Percentiles rank a stretch among this genome's conserved stretches.
Conservation (phyloP, 352 stramenopile species). For the Paralagenidium karlingii region DNA sequence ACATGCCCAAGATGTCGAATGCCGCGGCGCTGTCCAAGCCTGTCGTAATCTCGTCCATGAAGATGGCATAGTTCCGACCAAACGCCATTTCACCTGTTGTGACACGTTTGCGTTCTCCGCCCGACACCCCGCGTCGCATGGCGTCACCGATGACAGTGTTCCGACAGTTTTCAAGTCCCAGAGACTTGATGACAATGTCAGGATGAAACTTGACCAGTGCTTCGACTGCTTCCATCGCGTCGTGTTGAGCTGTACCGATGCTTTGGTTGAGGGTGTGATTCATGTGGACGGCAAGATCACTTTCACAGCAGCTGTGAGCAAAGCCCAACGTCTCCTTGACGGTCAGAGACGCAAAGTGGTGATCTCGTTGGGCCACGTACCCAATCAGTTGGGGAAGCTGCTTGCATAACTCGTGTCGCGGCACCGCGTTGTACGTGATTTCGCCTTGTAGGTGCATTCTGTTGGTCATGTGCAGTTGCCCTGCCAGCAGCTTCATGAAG, state of each 20-base stretch:
- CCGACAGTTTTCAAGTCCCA: conserved; percentile 21
- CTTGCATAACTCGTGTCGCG: neutral
- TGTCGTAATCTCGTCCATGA: conserved; percentile 75
- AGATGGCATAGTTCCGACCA: conserved; percentile 27
- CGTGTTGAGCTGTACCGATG: conserved; percentile 12
- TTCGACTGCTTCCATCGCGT: conserved; percentile 6
- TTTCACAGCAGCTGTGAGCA: conserved; percentile 18
- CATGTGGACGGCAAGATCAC: conserved; percentile 20
- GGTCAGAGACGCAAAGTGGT: conserved; percentile 30
- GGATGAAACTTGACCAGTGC: conserved; percentile 16
- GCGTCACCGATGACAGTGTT: conserved; percentile 44
- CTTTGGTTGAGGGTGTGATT: conserved; percentile 9
- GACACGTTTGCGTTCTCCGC: conserved; percentile 84
- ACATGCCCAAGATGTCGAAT: conserved; percentile 41
- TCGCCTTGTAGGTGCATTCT: conserved; percentile 16
- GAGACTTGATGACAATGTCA: conserved; percentile 22
- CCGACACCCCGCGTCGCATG: conserved; percentile 51
- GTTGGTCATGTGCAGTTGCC: conserved; percentile 11
- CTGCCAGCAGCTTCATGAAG: conserved; percentile 27
- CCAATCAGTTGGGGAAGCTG: conserved; percentile 21
- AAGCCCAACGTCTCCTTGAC: conserved; percentile 43
- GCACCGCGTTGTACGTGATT: conserved; percentile 19
- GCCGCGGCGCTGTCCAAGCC: conserved; percentile 40
- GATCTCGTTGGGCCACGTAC: conserved; percentile 33
- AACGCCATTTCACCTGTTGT: conserved; percentile 68